These are phyloP conservation scores for Talaromyces sp. DNA, from an alignment of 2,329 filamentous ascomycete genomes.

Conservation along the genomic window DNA sequence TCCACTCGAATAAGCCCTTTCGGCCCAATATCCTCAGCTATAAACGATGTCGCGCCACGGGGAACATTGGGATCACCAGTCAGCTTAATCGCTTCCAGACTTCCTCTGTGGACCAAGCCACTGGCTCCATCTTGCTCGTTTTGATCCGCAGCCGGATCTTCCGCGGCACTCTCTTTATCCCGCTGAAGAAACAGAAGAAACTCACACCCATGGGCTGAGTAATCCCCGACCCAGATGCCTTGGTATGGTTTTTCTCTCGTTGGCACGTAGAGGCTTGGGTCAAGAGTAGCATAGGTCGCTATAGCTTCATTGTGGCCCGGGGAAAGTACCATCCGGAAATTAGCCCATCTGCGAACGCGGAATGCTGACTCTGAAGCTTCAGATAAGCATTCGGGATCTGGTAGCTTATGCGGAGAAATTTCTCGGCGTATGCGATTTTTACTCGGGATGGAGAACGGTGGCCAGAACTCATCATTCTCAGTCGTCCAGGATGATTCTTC, in stretches of 20 bases:
- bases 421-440: slow-evolving; percentile 55
- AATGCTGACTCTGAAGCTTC: slow-evolving; percentile 70
- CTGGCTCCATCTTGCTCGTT: slow-evolving; percentile 42
- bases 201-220: slow-evolving; percentile 83
- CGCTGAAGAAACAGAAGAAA: slow-evolving; percentile 82
- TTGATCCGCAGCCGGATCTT: slow-evolving; percentile 24
- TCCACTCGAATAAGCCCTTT: slow-evolving; percentile 65
- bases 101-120: slow-evolving; percentile 61
- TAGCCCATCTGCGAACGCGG: slow-evolving; percentile 74
- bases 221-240: slow-evolving; percentile 92
- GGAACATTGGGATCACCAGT: slow-evolving; percentile 92
- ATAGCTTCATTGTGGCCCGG: slow-evolving; percentile 49
- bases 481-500: too few species aligned
- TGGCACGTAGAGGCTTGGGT: slow-evolving; percentile 75
- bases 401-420: slow-evolving; percentile 33
- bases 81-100: slow-evolving; percentile 82
- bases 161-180: slow-evolving; percentile 48
- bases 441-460: slow-evolving; percentile 70
- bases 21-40: slow-evolving; percentile 74
- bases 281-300: slow-evolving; percentile 71
- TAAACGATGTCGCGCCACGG: slow-evolving; percentile 80
- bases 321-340: slow-evolving; percentile 53
- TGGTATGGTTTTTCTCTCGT: slow-evolving; percentile 79
- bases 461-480: slow-evolving; percentile 68
- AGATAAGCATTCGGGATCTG: slow-evolving; percentile 52